Evolutionary conservation across 495 filamentous ascomycete species (phyloP), one percentile per base, ranked within the genome.

Genomic region (Talaromyces trachyspermus): DNA sequence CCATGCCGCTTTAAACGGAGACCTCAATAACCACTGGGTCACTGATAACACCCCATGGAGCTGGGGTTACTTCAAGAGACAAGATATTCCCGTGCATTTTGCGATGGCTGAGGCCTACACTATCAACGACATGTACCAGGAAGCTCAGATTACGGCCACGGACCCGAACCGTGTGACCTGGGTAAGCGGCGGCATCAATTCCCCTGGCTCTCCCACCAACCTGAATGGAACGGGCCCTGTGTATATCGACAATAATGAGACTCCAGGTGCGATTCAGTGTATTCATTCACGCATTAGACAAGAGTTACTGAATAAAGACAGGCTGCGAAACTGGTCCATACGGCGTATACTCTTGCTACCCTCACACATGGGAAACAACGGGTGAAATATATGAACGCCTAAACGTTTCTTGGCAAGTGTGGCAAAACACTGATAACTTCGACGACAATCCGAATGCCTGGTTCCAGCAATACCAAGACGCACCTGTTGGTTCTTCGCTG

Each of bases 221-320:
- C n/a, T n/a, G n/a, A n/a, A n/a, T n/a, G n/a, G n/a, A n/a, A n/a
- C n/a, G n/a, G n/a, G n/a, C n/a, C n/a, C n/a, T n/a, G n/a, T n/a
- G n/a, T 77, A 76, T 37, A 65, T 77, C 44, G 75, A 79, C 51
- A 79, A 79, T 52, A 77, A 76, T 48, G 74, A 77, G 50, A 69
- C 67, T 19, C 75, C 74, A 5, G 66, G 65, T 68, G 17, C 4
- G 55, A 46, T 5, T 18, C 4, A 2, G 0, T 20, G 22, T 17
- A 14, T 29, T 41, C 10, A 17, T 23, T 27, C 0, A 11, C 35
- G n/a, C 23, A 32, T 15, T 49, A 18, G 3, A 4, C 14, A 30
- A 38, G 15, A 5, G 44, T 71, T 75, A 23, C 46, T 44, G 10
- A 32, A 53, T 7, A 53, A 61, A 11, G 65, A 72, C 38, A 75